These are phyloP conservation scores for Fusarium clavum DNA, from an alignment of 2,329 filamentous ascomycete species.

Conservation along the genomic window DNA sequence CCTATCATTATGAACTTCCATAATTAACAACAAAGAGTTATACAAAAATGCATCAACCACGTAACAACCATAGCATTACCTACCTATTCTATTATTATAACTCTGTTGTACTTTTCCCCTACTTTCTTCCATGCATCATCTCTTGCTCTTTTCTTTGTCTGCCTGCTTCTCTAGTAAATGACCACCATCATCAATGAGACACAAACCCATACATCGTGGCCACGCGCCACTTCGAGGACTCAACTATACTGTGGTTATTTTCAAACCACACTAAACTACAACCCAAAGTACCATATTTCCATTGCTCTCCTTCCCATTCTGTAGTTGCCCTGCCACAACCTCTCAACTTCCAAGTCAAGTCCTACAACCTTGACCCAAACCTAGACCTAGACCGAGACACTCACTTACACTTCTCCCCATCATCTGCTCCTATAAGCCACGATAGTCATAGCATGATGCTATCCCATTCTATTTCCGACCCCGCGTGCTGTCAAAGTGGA, in stretches of 20 bases:
- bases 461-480: not conserved
- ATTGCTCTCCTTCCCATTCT: not conserved
- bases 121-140: not conserved
- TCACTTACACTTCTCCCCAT: constrained; percentile 36
- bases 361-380: constrained; percentile 19
- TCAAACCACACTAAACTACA: constrained; percentile 10
- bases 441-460: constrained; percentile 5
- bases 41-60: not conserved
- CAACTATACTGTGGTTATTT: not conserved
- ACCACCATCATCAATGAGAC: constrained; percentile 37
- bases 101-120: not conserved
- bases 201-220: constrained; percentile 23
- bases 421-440: constrained; percentile 36
- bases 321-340: constrained; percentile 25
- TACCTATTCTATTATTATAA: not conserved
- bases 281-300: constrained; percentile 4
- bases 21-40: constrained; percentile 17
- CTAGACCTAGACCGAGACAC: constrained; percentile 3
- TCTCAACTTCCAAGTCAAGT: constrained; percentile 4
- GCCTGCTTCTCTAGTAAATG: constrained; percentile 21
- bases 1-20: not conserved
- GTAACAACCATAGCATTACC: not conserved
- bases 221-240: constrained; percentile 25
- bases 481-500: constrained; percentile 29
- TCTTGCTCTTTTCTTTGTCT: constrained; percentile 17